Percentiles rank a stretch among this genome's conserved stretches.
These are phyloP conservation scores for Inga oerstediana DNA, from an alignment of 306 rosid genomes.

Conservation along the genomic window DNA sequence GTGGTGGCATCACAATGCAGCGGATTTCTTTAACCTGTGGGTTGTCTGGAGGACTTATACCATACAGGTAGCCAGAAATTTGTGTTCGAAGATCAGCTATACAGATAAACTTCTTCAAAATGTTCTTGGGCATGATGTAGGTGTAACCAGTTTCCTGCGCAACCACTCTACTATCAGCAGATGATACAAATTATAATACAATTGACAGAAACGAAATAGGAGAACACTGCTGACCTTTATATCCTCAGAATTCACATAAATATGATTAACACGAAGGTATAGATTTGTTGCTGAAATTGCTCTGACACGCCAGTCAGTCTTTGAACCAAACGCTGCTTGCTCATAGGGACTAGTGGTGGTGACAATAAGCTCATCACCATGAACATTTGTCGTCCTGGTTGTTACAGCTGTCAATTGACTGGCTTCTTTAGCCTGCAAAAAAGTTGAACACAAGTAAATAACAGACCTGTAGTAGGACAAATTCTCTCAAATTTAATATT, in stretches of 20 bases:
- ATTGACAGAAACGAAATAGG: constrained; percentile 5
- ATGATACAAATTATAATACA: background rate
- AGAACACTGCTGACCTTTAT: constrained; percentile 60
- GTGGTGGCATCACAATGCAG: constrained; percentile 96
- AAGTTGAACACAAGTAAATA: constrained; percentile 17
- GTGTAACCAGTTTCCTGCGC: constrained; percentile 99
- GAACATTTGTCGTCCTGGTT: constrained; percentile 89
- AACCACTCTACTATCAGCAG: constrained; percentile 33
- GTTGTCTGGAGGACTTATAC: constrained; percentile 96
- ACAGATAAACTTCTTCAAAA: constrained; percentile 94
- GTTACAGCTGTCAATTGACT: constrained; percentile 96
- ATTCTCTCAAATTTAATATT: background rate
- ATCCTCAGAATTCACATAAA: constrained; percentile 97
- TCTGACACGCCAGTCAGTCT: constrained; percentile 99
- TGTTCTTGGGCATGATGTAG: constrained; percentile 97
- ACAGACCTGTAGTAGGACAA: background rate
- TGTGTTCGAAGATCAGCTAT: constrained; percentile 98
- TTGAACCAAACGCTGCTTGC: constrained; percentile 90
- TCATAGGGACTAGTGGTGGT: constrained; percentile 98
- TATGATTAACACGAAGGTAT: constrained; percentile 96
- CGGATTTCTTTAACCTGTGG: constrained; percentile 99
- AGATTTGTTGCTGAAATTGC: constrained; percentile 98
- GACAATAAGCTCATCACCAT: constrained; percentile 93
- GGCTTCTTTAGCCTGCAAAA: constrained; percentile 79
- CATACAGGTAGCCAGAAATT: constrained; percentile 93